phyloP scores from a whole-genome alignment of 2,329 filamentous ascomycete species.

The Scytalidium sp. region DNA sequence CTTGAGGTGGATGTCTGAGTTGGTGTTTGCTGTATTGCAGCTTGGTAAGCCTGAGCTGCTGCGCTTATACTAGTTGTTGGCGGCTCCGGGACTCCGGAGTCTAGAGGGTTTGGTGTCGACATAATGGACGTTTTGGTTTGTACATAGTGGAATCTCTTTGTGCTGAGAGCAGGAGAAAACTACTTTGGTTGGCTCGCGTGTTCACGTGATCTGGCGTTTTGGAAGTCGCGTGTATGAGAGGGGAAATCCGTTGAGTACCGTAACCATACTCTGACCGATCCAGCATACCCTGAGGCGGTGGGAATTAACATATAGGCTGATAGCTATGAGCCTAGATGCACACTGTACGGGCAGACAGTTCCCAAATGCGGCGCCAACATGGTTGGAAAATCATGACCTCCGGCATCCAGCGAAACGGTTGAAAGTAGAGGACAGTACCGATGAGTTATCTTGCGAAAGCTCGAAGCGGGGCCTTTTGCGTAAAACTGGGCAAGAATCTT shows the following conservation, averaged over 20 bases:
- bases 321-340: neutral
- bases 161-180: conserved; percentile 2
- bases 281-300: neutral
- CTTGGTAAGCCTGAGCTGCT: conserved; percentile 22
- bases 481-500: conserved; percentile 8
- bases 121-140: conserved; percentile 6
- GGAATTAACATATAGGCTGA: neutral
- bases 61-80: conserved; percentile 17
- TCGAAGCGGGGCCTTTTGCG: conserved; percentile 18
- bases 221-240: too few species aligned
- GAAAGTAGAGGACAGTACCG: conserved; percentile 21
- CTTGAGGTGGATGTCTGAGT: conserved; percentile 9
- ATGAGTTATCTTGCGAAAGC: conserved; percentile 15
- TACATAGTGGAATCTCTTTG: neutral
- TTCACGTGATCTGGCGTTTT: neutral
- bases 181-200: neutral
- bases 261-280: neutral
- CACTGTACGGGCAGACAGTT: conserved; percentile 13
- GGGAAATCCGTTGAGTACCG: too few species aligned
- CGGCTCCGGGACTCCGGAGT: conserved; percentile 9
- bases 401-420: conserved; percentile 23
- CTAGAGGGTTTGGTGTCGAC: conserved; percentile 14
- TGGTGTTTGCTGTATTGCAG: conserved; percentile 21
- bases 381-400: conserved; percentile 17
- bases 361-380: conserved; percentile 20